These are phyloP conservation scores for Moricandia arvensis DNA, from an alignment of 345 rosid species.

Conservation along the genomic window DNA sequence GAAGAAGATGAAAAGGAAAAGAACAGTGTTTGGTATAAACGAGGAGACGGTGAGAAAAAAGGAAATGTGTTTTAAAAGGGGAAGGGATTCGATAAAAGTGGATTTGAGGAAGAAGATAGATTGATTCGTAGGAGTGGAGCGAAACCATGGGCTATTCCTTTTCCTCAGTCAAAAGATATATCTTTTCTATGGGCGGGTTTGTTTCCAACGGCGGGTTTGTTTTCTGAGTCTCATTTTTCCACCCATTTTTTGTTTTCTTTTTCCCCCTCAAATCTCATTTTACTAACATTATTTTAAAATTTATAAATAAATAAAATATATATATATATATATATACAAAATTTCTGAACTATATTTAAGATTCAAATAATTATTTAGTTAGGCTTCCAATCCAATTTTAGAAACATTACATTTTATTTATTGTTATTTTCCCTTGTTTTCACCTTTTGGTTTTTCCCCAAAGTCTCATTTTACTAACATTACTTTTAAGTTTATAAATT, in stretches of 20 bases:
- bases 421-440: too few species aligned
- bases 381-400: too few species aligned
- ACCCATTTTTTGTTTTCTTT: not conserved
- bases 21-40: conserved; percentile 7
- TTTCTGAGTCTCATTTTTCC: not conserved
- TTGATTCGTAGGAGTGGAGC: not conserved
- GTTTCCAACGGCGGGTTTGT: conserved; percentile 23
- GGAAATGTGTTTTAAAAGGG: not conserved
- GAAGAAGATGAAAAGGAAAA: not conserved
- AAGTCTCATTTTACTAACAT: too few species aligned
- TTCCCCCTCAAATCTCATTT: too few species aligned
- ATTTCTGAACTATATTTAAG: too few species aligned
- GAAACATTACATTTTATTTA: too few species aligned
- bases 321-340: too few species aligned
- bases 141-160: conserved; percentile 13
- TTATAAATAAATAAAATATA: too few species aligned
- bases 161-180: not conserved
- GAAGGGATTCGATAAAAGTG: not conserved
- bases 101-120: not conserved
- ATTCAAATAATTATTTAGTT: too few species aligned
- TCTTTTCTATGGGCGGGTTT: conserved; percentile 23
- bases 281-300: too few species aligned
- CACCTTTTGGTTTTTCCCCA: too few species aligned
- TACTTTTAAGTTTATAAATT: too few species aligned
- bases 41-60: not conserved